These are phyloP conservation scores for Salix exigua DNA, from an alignment of 345 rosid genomes.

Conservation along the genomic window DNA sequence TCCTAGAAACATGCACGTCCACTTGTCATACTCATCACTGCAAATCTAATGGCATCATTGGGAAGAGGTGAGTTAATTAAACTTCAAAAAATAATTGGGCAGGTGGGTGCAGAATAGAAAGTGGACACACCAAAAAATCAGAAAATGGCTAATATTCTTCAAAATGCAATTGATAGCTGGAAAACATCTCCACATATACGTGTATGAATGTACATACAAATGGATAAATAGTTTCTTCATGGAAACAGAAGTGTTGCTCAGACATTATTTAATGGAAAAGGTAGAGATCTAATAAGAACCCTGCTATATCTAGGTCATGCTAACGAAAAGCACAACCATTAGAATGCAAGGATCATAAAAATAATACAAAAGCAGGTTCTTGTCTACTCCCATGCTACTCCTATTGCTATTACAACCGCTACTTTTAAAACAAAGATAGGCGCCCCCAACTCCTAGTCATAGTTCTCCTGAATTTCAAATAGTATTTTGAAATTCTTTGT, in stretches of 20 bases:
- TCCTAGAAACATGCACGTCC: constrained; percentile 72
- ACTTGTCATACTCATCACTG: constrained; percentile 78
- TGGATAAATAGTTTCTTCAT: not conserved
- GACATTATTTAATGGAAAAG: not conserved
- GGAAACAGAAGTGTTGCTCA: not conserved
- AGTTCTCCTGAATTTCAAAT: no score
- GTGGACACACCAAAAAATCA: not conserved
- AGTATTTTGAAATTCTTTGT: no score
- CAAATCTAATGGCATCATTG: constrained; percentile 56
- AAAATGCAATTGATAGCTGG: not conserved
- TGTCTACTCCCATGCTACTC: no score
- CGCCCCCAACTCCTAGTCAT: no score
- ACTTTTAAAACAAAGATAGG: no score
- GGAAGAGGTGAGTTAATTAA: constrained; percentile 6
- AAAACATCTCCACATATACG: not conserved
- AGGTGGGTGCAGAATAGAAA: not conserved
- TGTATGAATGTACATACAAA: not conserved
- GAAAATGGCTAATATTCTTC: not conserved
- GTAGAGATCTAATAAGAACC: not conserved
- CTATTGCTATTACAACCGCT: no score
- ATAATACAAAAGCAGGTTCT: not conserved
- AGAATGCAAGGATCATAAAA: not conserved
- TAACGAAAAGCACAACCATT: not conserved
- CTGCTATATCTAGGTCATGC: not conserved
- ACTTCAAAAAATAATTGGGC: not conserved